phyloP scores from a whole-genome alignment of 345 rosid species.

The Nephelium lappaceum region DNA sequence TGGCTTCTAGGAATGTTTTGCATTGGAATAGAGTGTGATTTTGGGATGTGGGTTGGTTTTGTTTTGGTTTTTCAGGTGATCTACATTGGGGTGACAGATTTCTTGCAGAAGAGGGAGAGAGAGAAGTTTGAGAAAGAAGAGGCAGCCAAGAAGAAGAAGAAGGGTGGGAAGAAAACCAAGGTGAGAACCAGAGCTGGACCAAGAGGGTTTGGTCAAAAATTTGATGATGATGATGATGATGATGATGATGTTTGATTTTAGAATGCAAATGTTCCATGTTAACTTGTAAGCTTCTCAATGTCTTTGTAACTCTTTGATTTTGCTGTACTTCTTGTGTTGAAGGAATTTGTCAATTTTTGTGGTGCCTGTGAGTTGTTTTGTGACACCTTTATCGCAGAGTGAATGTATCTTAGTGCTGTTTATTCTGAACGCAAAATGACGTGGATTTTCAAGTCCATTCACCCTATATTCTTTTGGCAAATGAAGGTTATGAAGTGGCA shows the following conservation, averaged over 20 bases:
- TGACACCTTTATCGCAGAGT: neutral
- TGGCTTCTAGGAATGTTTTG: neutral
- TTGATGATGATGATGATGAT: constrained; percentile 36
- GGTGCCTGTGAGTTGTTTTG: neutral
- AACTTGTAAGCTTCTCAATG: neutral
- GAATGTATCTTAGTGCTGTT: neutral
- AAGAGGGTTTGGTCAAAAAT: constrained; percentile 67
- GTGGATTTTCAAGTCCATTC: too few relatives aligned
- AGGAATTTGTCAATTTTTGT: neutral
- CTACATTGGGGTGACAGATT: constrained; percentile 74
- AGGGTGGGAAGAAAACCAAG: constrained; percentile 48
- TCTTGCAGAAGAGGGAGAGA: constrained; percentile 67
- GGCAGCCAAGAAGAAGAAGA: constrained; percentile 61
- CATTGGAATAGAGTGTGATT: neutral
- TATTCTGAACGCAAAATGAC: neutral
- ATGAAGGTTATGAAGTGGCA: too few relatives aligned
- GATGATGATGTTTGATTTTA: neutral
- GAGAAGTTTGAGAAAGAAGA: constrained; percentile 78
- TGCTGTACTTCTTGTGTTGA: neutral
- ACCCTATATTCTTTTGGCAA: neutral
- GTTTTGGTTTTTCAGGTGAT: constrained; percentile 51
- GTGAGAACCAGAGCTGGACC: constrained; percentile 62
- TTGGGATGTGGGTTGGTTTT: constrained; percentile 25
- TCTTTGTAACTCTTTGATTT: neutral
- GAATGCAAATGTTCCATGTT: neutral